Evolutionary conservation across 805 yeast species (phyloP), one percentile per base, ranked within the genome.

Genomic region (Saturnispora halmiae): DNA sequence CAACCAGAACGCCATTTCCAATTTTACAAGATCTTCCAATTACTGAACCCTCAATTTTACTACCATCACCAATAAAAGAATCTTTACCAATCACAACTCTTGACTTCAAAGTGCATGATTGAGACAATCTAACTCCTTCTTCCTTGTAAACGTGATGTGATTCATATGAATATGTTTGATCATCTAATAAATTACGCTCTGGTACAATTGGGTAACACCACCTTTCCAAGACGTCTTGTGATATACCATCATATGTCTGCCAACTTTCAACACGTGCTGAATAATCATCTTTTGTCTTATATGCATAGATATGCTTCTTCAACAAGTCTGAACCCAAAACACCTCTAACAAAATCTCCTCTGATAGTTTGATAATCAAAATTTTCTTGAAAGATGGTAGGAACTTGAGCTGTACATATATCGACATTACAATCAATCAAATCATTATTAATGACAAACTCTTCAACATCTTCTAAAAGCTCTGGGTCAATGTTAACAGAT

Each of bases 361-460:
- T 73, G 47, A 90, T 66, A 39, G 75, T 67, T 60, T 90, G 96
- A 59, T 88, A 92, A 64, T 92, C 98, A 53, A 92, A 92, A 60
- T 92, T 90, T 55, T 92, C 98, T 53, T 86, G 94, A 65, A 90
- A 92, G 46, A 90, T 80, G 13, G 94, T 92, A 1, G 96, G 96
- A 9, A 92, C 96, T 49, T 80, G 86, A 2, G 94, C 86, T 6
- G 96, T 72, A 61, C 98, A 92, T 46, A 92, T 86, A 63, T 92
- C 98, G 41, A 92, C 87, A 58, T 83, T 92, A 59, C 98, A 92
- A 65, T 92, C 98, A 44, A 92, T 88, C 48, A 92, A 72, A 60
- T 92, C 97, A 59, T 92, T 92, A 56, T 96, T 75, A 43, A 92
- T 69, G 8, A 74, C 73, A 50, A 92, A 78, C 46, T 84, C 94